Percentiles rank a stretch among this genome's conserved stretches.
Conservation (phyloP, 495 filamentous ascomycete species). For the Hypoxylon trugodes region DNA sequence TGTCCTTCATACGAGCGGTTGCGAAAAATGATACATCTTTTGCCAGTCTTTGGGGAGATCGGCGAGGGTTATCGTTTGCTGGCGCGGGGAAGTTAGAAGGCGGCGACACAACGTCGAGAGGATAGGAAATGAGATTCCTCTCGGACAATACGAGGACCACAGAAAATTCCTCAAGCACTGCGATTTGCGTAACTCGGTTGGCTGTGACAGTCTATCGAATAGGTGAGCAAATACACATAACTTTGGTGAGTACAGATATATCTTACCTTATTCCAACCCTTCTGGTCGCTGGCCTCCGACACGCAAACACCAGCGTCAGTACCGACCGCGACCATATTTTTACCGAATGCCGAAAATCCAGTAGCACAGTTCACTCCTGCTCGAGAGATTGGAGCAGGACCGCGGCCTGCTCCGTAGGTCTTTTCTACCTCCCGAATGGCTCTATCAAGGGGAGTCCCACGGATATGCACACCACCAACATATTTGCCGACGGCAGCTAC, state of each 20-base stretch:
- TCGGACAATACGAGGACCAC: slow-evolving; percentile 90
- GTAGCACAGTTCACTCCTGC: slow-evolving; percentile 93
- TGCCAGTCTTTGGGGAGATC: slow-evolving; percentile 90
- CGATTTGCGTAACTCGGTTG: slow-evolving; percentile 85
- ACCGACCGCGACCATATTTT: slow-evolving; percentile 90
- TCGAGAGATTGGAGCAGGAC: slow-evolving; percentile 79
- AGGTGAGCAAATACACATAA: slow-evolving; percentile 14
- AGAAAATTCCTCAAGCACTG: slow-evolving; percentile 94
- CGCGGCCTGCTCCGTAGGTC: slow-evolving; percentile 69
- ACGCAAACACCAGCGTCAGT: slow-evolving; percentile 95
- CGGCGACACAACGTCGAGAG: slow-evolving; percentile 88
- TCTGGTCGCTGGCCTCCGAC: slow-evolving; percentile 82
- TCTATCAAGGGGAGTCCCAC: slow-evolving; percentile 89
- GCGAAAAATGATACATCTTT: slow-evolving; percentile 97
- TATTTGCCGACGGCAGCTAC: slow-evolving; percentile 55
- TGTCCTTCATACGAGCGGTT: slow-evolving; percentile 94
- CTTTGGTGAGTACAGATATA: slow-evolving; percentile 24
- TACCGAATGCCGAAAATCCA: slow-evolving; percentile 81
- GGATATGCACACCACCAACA: slow-evolving; percentile 64
- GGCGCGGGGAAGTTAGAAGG: slow-evolving; percentile 68
- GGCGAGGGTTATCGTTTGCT: slow-evolving; percentile 68
- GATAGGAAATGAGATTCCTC: slow-evolving; percentile 90
- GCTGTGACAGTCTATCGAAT: slow-evolving; percentile 71
- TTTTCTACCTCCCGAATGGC: slow-evolving; percentile 89
- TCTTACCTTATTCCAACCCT: slow-evolving; percentile 85